phyloP scores from a whole-genome alignment of 495 filamentous ascomycete species.

The Trichoderma asperelloides region DNA sequence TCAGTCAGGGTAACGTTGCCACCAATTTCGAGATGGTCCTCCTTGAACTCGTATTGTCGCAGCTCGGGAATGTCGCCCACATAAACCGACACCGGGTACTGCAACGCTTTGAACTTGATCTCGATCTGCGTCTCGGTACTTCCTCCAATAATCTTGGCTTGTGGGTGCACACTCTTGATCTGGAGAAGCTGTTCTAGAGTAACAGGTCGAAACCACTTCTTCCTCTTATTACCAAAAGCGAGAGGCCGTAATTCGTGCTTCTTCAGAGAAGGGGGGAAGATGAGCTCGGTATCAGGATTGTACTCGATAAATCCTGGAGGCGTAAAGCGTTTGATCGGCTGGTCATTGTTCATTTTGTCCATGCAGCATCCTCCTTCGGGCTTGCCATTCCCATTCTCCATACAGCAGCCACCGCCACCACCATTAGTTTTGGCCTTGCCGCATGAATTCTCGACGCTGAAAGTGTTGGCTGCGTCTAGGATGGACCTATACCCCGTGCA shows the following conservation, averaged over 20 bases:
- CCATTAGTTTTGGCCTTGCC: slow-evolving; percentile 52
- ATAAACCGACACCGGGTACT: slow-evolving; percentile 83
- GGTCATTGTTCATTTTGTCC: slow-evolving; percentile 40
- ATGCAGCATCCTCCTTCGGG: slow-evolving; percentile 64
- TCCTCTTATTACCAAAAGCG: slow-evolving; percentile 87
- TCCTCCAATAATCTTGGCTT: slow-evolving; percentile 89
- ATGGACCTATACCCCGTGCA: slow-evolving; percentile 95
- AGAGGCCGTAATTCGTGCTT: slow-evolving; percentile 77
- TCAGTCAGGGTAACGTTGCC: slow-evolving; percentile 89
- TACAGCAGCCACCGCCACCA: slow-evolving; percentile 35
- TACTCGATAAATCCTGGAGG: slow-evolving; percentile 88
- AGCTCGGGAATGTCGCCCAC: slow-evolving; percentile 90
- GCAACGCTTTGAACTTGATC: slow-evolving; percentile 93
- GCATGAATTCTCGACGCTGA: slow-evolving; percentile 40
- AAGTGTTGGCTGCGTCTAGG: slow-evolving; percentile 79
- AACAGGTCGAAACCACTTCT: slow-evolving; percentile 86
- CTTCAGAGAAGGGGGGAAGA: slow-evolving; percentile 77
- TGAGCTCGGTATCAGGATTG: slow-evolving; percentile 85
- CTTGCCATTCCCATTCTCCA: slow-evolving; percentile 43
- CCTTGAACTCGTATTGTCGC: slow-evolving; percentile 65
- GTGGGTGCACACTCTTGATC: slow-evolving; percentile 78
- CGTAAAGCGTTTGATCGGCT: slow-evolving; percentile 60
- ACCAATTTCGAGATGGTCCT: slow-evolving; percentile 76
- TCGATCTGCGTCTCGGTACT: slow-evolving; percentile 98
- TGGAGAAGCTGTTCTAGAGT: slow-evolving; percentile 81